Conservation (phyloP, 2,329 filamentous ascomycete species). For the Amesomyces nigricolor region DNA sequence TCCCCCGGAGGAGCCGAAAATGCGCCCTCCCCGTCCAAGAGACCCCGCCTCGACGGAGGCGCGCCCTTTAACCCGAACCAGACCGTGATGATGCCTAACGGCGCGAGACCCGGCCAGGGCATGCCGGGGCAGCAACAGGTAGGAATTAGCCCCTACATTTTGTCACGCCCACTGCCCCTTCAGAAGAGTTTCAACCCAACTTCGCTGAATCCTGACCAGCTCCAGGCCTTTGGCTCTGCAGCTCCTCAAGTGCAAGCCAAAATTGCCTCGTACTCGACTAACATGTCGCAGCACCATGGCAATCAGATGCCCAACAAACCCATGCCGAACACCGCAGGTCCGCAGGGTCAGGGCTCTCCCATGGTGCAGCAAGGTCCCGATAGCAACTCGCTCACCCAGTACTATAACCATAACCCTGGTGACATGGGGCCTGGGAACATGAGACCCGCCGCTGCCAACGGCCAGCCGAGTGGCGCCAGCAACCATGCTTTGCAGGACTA, state of each 20-base stretch:
- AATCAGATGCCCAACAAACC: slow-evolving; percentile 74
- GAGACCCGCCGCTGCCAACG: slow-evolving; percentile 46
- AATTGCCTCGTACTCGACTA: slow-evolving; percentile 82
- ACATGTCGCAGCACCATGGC: slow-evolving; percentile 76
- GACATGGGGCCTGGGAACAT: slow-evolving; percentile 57
- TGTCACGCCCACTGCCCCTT: slow-evolving; percentile 55
- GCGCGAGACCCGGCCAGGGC: slow-evolving; percentile 57
- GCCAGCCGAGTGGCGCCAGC: slow-evolving; percentile 49
- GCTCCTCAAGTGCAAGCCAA: slow-evolving; percentile 64
- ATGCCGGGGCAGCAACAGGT: slow-evolving; percentile 69
- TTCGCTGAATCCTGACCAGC: slow-evolving; percentile 68
- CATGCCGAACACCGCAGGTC: slow-evolving; percentile 66
- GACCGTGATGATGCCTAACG: slow-evolving; percentile 66
- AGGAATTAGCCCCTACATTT: slow-evolving; percentile 43
- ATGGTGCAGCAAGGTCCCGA: slow-evolving; percentile 74
- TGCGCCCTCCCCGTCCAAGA: slow-evolving; percentile 86
- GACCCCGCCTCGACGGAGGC: slow-evolving; percentile 72
- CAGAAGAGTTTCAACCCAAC: slow-evolving; percentile 70
- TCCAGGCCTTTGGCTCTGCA: slow-evolving; percentile 57
- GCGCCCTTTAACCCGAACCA: slow-evolving; percentile 67
- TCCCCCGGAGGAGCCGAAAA: slow-evolving; percentile 82
- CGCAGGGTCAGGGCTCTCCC: slow-evolving; percentile 72
- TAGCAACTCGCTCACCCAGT: slow-evolving; percentile 49
- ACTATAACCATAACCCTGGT: slow-evolving; percentile 62
- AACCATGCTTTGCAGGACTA: slow-evolving; percentile 83